Evolutionary conservation across 371 early-diverging fungal species (phyloP).

Genomic region (Batkoa obscura): DNA sequence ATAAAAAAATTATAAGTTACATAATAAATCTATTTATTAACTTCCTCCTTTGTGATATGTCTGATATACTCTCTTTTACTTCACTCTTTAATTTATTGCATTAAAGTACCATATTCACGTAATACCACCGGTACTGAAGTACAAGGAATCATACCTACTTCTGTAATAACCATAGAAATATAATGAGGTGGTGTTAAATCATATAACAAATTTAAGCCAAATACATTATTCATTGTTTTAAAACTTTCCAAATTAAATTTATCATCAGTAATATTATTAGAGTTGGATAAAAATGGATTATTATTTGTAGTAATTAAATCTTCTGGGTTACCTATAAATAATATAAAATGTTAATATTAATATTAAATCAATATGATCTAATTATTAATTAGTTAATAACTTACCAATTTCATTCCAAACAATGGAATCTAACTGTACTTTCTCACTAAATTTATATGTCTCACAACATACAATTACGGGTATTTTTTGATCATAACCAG

Average conservation of each 20-base stretch:
- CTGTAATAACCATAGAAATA: constrained; percentile 78
- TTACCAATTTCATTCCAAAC: constrained; percentile 86
- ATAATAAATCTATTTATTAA: too few species aligned
- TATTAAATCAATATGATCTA: not conserved
- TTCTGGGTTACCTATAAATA: too few species aligned
- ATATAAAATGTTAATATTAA: constrained; percentile 11
- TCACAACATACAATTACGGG: constrained; percentile 94
- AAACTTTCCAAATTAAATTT: constrained; percentile 13
- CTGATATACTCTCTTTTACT: too few species aligned
- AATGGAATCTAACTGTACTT: constrained; percentile 83
- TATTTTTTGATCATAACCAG: constrained; percentile 66
- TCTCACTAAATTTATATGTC: constrained; percentile 88
- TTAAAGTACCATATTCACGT: constrained; percentile 15
- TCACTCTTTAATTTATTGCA: constrained; percentile 1
- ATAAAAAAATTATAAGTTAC: too few species aligned
- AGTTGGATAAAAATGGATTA: too few species aligned
- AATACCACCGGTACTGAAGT: constrained; percentile 74
- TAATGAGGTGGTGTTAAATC: constrained; percentile 90
- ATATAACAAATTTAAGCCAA: constrained; percentile 66
- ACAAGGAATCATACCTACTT: constrained; percentile 87
- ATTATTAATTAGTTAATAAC: constrained; percentile 2
- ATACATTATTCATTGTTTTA: not conserved
- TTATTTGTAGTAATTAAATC: too few species aligned
- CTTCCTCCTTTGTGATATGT: too few species aligned
- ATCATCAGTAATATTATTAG: constrained; percentile 6